A percentile compares a stretch with the other conserved stretches of the same genome.
phyloP scores from a whole-genome alignment of 768 basidiomycete species.

The Boletus rubroflammeus region DNA sequence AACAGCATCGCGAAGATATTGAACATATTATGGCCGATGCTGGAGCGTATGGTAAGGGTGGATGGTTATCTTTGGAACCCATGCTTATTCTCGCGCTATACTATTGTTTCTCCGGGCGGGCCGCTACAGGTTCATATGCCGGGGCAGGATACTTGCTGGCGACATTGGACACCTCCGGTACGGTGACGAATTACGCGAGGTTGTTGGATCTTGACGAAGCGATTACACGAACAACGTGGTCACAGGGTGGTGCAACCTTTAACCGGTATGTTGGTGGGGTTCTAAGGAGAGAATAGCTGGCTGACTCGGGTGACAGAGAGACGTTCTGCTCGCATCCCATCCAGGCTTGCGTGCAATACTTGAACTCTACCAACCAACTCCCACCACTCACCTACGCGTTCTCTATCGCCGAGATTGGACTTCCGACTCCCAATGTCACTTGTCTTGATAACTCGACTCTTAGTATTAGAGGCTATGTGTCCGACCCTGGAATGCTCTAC shows the following conservation, averaged over 20 bases:
- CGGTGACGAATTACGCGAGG: slow-evolving; percentile 45
- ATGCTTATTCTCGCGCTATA: neutral
- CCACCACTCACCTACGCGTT: slow-evolving; percentile 47
- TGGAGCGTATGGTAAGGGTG: slow-evolving; percentile 56
- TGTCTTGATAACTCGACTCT: slow-evolving; percentile 57
- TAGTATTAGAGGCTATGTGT: slow-evolving; percentile 47
- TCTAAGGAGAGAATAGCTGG: neutral
- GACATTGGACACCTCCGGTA: slow-evolving; percentile 40
- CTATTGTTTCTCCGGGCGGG: slow-evolving; percentile 1
- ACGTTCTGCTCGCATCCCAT: slow-evolving; percentile 69
- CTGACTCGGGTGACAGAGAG: slow-evolving; percentile 30
- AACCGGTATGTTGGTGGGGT: slow-evolving; percentile 39
- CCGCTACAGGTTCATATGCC: slow-evolving; percentile 58
- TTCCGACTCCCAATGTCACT: slow-evolving; percentile 56
- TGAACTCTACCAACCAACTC: slow-evolving; percentile 35
- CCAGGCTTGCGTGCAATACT: slow-evolving; percentile 58
- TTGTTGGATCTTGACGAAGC: slow-evolving; percentile 71
- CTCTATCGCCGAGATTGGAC: slow-evolving; percentile 42
- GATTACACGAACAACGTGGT: slow-evolving; percentile 57
- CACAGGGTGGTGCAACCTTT: slow-evolving; percentile 44
- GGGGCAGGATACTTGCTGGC: slow-evolving; percentile 61
- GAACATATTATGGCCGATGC: slow-evolving; percentile 48
- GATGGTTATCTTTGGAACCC: neutral
- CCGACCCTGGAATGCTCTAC: slow-evolving; percentile 62
- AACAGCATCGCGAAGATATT: slow-evolving; percentile 40